Base-by-base conservation (phyloP, 371 early-diverging fungal genomes). In the Apophysomyces trapeziformis region DNA sequence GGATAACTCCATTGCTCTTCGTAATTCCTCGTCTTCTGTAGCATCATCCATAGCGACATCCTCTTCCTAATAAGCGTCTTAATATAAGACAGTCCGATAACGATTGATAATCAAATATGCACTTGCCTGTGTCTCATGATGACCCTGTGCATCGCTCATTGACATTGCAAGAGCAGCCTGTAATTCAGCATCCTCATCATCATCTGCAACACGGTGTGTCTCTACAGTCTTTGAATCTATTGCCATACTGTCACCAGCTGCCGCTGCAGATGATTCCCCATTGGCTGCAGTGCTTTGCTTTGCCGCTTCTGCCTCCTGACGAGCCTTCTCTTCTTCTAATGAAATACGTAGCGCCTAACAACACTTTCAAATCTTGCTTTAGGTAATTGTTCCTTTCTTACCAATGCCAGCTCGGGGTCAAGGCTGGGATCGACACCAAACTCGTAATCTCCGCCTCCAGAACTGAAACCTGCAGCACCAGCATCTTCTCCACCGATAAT, bases 331-430 rank as follows among this genome's bases (percentile, higher is more conserved):
- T 76, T 98, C 99, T 77, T 96, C 97, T 78, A 98, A 73, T 38
- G 99, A 98, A 77, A 98, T 95, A 69, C 95, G 91, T 59, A 98
- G 78, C 0, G 98, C 97, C 89, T 90, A 72, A 16, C 12, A 43
- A 5, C 39, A 6, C 9, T 14, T 11, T 37, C 21, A 39, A 43
- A 26, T 38, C 8, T 12, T 5, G 5, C n/a, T 56, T n/a, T 6
- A 35, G 1, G 32, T 47, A 5, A 50, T 45, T 36, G 7, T 14
- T n/a, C 32, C 57, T 5, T 26, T 16, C 65, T 66, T 78, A 91
- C 92, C 84, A 98, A 74, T 0, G 98, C 99, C 47, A 98, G 78
- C 78, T 98, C 99, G 9, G 99, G 99, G 69, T 98, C 99, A 69
- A 97, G 79, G 65, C 86, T 92, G 38, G 97, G 95, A 70, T 98